Base-by-base conservation (phyloP, 768 basidiomycete species). In the Trametes gibbosa region DNA sequence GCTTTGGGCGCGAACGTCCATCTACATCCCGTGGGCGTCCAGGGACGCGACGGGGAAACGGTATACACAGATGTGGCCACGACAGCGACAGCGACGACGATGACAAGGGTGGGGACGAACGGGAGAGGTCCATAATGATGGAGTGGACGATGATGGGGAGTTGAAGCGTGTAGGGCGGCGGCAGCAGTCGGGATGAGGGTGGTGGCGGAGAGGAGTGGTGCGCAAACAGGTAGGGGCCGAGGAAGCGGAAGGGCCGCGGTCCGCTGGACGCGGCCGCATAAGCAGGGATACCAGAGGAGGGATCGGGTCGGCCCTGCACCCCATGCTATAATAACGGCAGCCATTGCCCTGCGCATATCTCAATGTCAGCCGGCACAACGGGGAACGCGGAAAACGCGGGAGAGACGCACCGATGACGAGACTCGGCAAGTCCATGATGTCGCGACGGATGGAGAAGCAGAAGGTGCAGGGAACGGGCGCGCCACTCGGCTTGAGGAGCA, bases 381-480 rank as follows among this genome's bases (percentile, higher is more conserved):
- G 5, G 19, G 19, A 3, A 23, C 13, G 2, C 17, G 27, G 13
- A 14, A 32, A 19, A 10, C 12, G 50, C 2, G 37, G 12, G 37
- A 19, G 5, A 9, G 17, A 69, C 85, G 45, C 64, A 90, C 92
- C 92, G 61, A 95, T 92, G 50, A 95, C 89, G 59, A 93, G 81
- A 71, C 89, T 92, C 10, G 92, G 92, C 50, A 95, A 75, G 76
- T 94, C 92, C 65, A 95, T 95, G 24, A 96, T 77, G 70, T 98
- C 96, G 64, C 96, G 78, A 66, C 94, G 83, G 70, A 99, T 94
- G 54, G 93, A 94, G 72, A 97, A 97, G 72, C 95, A 97, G 74
- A 96, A 96, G 21, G 96, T 91, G 49, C 94, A 88, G 43, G 92
- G 90, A 25, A 98, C 84, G 1, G 92, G 91, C 2, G 86, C 83